Evolutionary conservation across 306 rosid genomes (phyloP).

Genomic region (Gastrolobium villosum): DNA sequence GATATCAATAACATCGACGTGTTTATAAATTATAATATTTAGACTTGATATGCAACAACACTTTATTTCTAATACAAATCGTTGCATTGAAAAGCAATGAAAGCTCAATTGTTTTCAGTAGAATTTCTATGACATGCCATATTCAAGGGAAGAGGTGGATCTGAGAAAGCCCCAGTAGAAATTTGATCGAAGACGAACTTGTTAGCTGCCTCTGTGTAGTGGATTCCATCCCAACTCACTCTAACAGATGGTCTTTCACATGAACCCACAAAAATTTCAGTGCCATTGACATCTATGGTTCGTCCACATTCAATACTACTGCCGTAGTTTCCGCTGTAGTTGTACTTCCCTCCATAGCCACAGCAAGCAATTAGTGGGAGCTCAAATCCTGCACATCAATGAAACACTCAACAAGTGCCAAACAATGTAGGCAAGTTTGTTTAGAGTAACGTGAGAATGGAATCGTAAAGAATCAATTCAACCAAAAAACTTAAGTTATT

Average conservation of each 20-base stretch:
- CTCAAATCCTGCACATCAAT: constrained; percentile 59
- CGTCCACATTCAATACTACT: constrained; percentile 46
- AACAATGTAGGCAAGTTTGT: background rate
- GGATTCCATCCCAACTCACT: constrained; percentile 65
- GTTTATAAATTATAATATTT: too few relatives aligned
- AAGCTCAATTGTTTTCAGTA: background rate
- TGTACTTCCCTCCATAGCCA: constrained; percentile 68
- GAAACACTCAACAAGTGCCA: background rate
- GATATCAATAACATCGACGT: too few relatives aligned
- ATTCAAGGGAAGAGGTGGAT: constrained; percentile 57
- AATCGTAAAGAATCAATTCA: too few relatives aligned
- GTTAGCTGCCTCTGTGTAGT: constrained; percentile 66
- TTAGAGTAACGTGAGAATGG: background rate
- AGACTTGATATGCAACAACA: too few relatives aligned
- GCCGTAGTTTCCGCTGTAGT: constrained; percentile 42
- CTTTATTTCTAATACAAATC: background rate
- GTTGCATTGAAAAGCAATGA: background rate
- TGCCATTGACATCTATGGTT: constrained; percentile 11
- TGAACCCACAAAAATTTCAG: constrained; percentile 19
- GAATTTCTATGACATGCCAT: constrained; percentile 46
- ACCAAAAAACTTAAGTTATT: too few relatives aligned
- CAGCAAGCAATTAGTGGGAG: constrained; percentile 56
- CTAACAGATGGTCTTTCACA: constrained; percentile 43
- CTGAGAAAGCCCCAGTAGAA: constrained; percentile 57
- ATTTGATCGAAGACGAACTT: constrained; percentile 51